Base-by-base conservation (phyloP, 1,284 basidiomycete genomes). In the Cutaneotrichosporon sp. region DNA sequence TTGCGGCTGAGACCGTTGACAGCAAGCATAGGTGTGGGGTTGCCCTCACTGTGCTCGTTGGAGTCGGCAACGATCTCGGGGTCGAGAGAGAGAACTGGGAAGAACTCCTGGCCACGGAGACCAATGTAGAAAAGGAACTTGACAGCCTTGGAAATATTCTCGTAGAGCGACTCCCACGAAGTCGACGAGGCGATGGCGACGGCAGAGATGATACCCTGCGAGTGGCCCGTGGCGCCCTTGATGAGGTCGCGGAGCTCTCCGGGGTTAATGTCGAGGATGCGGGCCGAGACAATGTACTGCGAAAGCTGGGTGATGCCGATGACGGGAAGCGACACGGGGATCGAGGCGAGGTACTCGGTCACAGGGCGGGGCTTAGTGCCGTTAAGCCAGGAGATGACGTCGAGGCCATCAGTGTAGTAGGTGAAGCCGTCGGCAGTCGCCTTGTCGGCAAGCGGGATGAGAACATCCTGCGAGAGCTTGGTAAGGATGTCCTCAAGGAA, bases 261-360 rank as follows among this genome's bases (percentile, higher is more conserved):
- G 0, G 92, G 92, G 2, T 82, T 82, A 41, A 92, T 76, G 51
- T 84, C 83, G 24, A 84, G 77, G 50, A 88, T 84, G 47, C 84
- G 85, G 68, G 86, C 87, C 24, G 86, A 81, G 51, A 88, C 80
- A 59, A 96, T 80, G 75, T 96, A 98, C 71, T 97, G 94, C 7
- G 85, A 82, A 67, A 98, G 85, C 73, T 98, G 94, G 3, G 93
- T 94, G 51, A 97, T 80, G 46, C 94, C 94, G 70, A 98, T 97
- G 54, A 98, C 81, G 34, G 92, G 92, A 67, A 97, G 83, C 4
- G 94, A 97, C 61, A 97, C 77, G n/a, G 96, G 93, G 58, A 96
- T 84, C 12, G 91, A 92, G 14, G 90, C 92, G 54, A 97, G 81
- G 76, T 97, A 98, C n/a, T 85, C 75, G 52, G 85, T 77, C 1